Evolutionary conservation across 192 early-diverging fungal genomes (phyloP).

Genomic region (Coemansia sp.): DNA sequence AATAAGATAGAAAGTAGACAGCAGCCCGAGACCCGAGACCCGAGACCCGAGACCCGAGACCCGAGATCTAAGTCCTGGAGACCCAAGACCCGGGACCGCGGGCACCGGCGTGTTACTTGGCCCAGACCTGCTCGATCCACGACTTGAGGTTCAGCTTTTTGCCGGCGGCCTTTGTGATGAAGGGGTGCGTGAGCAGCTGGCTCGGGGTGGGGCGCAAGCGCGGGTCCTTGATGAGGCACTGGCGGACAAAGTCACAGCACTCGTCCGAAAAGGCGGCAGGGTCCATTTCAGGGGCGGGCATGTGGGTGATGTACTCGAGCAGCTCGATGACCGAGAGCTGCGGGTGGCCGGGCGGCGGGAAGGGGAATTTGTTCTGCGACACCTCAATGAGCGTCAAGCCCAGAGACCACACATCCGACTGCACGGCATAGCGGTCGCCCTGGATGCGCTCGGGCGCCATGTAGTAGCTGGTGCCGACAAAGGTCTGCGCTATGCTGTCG

Average conservation of each 20-base stretch:
- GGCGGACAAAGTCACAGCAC: constrained; percentile 48
- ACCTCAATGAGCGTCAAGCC: constrained; percentile 92
- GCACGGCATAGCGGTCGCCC: constrained; percentile 81
- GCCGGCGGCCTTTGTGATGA: constrained; percentile 59
- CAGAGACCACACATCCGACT: constrained; percentile 96
- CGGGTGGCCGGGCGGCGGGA: constrained; percentile 75
- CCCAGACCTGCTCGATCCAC: constrained; percentile 75
- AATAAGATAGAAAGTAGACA: background rate
- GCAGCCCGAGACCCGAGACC: no score
- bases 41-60: no score
- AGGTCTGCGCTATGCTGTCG: constrained; percentile 87
- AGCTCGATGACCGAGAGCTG: constrained; percentile 87
- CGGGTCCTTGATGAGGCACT: constrained; percentile 72
- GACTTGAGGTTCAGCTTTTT: constrained; percentile 61
- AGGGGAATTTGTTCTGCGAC: constrained; percentile 88
- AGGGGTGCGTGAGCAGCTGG: constrained; percentile 65
- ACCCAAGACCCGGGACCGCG: no score
- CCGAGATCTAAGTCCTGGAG: no score
- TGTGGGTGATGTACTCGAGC: constrained; percentile 86
- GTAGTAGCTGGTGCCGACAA: constrained; percentile 95
- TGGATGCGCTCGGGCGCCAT: constrained; percentile 98
- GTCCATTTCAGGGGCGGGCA: constrained; percentile 77
- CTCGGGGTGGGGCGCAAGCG: constrained; percentile 60
- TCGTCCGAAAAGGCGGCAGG: constrained; percentile 41
- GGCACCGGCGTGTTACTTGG: no score